Evolutionary conservation across 495 filamentous ascomycete species (phyloP).

Genomic region (Penicillium herquei): DNA sequence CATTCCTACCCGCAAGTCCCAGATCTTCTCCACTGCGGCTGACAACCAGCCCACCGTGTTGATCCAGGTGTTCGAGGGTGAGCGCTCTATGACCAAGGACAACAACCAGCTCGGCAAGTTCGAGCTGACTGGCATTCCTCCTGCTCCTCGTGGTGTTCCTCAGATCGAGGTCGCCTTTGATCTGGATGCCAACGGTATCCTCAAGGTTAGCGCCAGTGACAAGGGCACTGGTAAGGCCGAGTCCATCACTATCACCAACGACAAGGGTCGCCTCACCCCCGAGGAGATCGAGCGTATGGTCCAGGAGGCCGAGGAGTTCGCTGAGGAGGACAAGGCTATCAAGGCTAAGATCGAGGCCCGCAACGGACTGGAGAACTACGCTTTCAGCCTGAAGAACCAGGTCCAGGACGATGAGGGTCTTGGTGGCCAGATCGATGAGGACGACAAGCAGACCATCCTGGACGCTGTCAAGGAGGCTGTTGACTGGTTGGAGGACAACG

Average conservation of each 20-base stretch:
- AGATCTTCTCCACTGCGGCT: slow-evolving; percentile 98
- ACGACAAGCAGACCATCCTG: slow-evolving; percentile 97
- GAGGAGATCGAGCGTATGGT: slow-evolving; percentile 99
- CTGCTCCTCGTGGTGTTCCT: slow-evolving; percentile 96
- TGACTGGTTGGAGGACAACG: slow-evolving; percentile 96
- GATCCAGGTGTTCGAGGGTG: slow-evolving; percentile 99
- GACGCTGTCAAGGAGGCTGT: slow-evolving; percentile 96
- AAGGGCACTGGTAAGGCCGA: slow-evolving; percentile 99
- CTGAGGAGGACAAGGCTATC: slow-evolving; percentile 98
- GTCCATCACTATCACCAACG: slow-evolving; percentile 98
- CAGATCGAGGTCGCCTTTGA: slow-evolving; percentile 99
- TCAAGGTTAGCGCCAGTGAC: slow-evolving; percentile 95
- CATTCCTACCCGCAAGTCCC: slow-evolving; percentile 98
- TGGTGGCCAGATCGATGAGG: slow-evolving; percentile 95
- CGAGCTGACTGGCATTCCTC: slow-evolving; percentile 95
- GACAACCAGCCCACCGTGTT: slow-evolving; percentile 99
- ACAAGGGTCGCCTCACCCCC: slow-evolving; percentile 97
- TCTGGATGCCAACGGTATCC: slow-evolving; percentile 98
- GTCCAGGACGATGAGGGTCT: slow-evolving; percentile 96
- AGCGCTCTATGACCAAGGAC: slow-evolving; percentile 98
- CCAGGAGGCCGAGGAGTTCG: slow-evolving; percentile 94
- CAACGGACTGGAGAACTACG: slow-evolving; percentile 95
- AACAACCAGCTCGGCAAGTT: slow-evolving; percentile 99
- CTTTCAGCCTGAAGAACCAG: slow-evolving; percentile 98
- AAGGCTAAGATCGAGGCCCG: slow-evolving; percentile 91